A percentile compares a stretch with the other conserved stretches of the same genome.
These are phyloP conservation scores for Macrolepiota albuminosa DNA, from an alignment of 768 basidiomycete species.

Conservation along the genomic window DNA sequence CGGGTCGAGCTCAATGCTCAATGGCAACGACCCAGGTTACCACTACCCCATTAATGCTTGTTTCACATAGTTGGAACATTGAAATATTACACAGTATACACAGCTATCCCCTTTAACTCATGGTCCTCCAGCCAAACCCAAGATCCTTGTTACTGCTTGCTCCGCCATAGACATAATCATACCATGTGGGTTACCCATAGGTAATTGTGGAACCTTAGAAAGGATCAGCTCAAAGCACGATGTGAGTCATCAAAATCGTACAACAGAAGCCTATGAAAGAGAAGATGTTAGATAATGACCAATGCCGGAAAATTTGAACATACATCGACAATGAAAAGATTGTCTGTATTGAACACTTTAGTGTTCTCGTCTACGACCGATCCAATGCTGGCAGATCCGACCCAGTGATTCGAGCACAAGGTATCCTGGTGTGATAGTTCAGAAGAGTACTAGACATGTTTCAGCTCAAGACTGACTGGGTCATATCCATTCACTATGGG, in stretches of 20 bases:
- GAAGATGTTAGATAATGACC: not conserved
- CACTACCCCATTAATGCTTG: constrained; percentile 3
- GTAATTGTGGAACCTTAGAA: constrained; percentile 43
- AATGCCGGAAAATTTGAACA: constrained; percentile 10
- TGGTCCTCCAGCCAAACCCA: constrained; percentile 50
- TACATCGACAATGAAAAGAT: constrained; percentile 53
- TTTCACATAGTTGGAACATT: not conserved
- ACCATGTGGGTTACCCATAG: constrained; percentile 56
- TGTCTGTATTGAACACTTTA: constrained; percentile 46
- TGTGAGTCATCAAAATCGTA: constrained; percentile 13
- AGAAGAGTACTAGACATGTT: not conserved
- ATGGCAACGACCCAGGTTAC: constrained; percentile 5
- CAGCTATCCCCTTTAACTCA: constrained; percentile 13
- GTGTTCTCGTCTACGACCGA: constrained; percentile 54
- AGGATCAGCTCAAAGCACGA: not conserved
- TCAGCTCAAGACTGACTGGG: constrained; percentile 10
- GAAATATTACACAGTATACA: not conserved
- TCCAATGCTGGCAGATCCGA: constrained; percentile 49
- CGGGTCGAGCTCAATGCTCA: constrained; percentile 48
- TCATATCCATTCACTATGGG: constrained; percentile 34
- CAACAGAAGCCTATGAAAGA: constrained; percentile 28
- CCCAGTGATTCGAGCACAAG: constrained; percentile 64
- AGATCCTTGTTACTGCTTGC: constrained; percentile 51
- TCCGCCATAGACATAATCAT: constrained; percentile 54
- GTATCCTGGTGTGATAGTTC: constrained; percentile 20